Percentiles rank a stretch among this genome's conserved stretches.
Conservation (phyloP, 2,329 filamentous ascomycete species). For the Orbilia ellipsospora region DNA sequence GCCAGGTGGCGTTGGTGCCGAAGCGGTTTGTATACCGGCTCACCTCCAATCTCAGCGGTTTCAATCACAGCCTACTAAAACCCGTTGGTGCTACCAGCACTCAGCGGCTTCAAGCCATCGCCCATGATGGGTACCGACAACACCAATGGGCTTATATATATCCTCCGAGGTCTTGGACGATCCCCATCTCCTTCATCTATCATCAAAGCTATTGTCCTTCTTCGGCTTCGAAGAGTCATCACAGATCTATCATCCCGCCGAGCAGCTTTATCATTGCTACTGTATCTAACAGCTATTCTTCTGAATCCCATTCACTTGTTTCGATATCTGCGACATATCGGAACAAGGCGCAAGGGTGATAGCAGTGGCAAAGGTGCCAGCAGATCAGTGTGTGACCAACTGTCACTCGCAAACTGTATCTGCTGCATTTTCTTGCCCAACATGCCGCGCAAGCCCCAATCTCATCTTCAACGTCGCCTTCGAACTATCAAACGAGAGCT, state of each 20-base stretch:
- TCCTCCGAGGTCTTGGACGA: constrained; percentile 13
- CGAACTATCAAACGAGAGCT: constrained; percentile 21
- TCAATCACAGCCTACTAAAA: constrained; percentile 1
- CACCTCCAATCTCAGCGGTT: constrained; percentile 28
- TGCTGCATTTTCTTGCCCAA: constrained; percentile 18
- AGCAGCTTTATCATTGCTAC: constrained; percentile 12
- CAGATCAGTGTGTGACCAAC: constrained; percentile 14
- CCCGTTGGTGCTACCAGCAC: not conserved
- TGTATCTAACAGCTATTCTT: constrained; percentile 19
- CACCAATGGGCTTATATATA: constrained; percentile 6
- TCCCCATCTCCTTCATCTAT: constrained; percentile 4
- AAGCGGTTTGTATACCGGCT: constrained; percentile 24
- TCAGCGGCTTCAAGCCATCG: not conserved
- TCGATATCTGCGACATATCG: not conserved
- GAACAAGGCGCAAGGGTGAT: not conserved
- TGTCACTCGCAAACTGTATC: constrained; percentile 3
- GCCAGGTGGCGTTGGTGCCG: too few species aligned
- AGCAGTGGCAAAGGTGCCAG: not conserved
- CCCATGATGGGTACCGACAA: not conserved
- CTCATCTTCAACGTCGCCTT: constrained; percentile 10
- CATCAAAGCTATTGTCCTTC: constrained; percentile 21
- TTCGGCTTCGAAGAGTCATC: constrained; percentile 22
- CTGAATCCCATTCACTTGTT: constrained; percentile 16
- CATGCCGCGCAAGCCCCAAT: constrained; percentile 1
- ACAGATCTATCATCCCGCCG: constrained; percentile 2